These are phyloP conservation scores for Colletotrichum ledebouriae DNA, from an alignment of 2,329 filamentous ascomycete genomes.

Conservation along the genomic window DNA sequence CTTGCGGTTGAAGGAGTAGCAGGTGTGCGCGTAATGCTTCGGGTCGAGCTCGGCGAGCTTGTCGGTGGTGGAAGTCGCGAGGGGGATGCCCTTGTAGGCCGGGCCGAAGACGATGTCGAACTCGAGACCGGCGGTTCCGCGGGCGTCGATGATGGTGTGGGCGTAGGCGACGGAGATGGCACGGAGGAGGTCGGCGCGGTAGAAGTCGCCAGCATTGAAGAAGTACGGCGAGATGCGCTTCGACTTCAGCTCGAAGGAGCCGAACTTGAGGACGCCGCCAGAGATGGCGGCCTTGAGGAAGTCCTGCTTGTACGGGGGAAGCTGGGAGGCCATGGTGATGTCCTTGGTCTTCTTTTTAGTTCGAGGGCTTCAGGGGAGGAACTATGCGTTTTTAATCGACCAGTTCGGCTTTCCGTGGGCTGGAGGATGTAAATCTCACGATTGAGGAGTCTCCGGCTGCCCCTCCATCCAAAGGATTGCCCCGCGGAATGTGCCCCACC, in stretches of 20 bases:
- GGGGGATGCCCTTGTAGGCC: constrained; percentile 96
- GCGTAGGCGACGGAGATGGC: constrained; percentile 88
- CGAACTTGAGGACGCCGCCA: constrained; percentile 82
- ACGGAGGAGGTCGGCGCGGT: constrained; percentile 81
- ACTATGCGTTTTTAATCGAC: constrained; percentile 14
- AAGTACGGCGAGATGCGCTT: constrained; percentile 95
- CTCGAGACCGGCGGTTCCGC: constrained; percentile 57
- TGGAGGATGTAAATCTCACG: constrained; percentile 29
- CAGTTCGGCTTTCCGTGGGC: constrained; percentile 31
- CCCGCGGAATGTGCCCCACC: constrained; percentile 38
- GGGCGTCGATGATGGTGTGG: constrained; percentile 67
- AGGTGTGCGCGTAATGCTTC: constrained; percentile 74
- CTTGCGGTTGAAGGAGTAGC: constrained; percentile 95
- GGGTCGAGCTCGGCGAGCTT: constrained; percentile 80
- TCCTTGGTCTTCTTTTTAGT: not conserved
- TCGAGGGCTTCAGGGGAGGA: not conserved
- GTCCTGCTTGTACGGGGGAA: constrained; percentile 76
- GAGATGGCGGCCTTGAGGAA: constrained; percentile 79
- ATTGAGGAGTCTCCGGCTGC: constrained; percentile 20
- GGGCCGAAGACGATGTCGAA: constrained; percentile 94
- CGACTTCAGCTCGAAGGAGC: constrained; percentile 91
- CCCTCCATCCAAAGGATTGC: constrained; percentile 36
- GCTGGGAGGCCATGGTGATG: constrained; percentile 56
- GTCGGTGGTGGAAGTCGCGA: constrained; percentile 82
- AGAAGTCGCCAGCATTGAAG: constrained; percentile 95